phyloP scores from a whole-genome alignment of 306 rosid genomes.

The Malus sylvestris region DNA sequence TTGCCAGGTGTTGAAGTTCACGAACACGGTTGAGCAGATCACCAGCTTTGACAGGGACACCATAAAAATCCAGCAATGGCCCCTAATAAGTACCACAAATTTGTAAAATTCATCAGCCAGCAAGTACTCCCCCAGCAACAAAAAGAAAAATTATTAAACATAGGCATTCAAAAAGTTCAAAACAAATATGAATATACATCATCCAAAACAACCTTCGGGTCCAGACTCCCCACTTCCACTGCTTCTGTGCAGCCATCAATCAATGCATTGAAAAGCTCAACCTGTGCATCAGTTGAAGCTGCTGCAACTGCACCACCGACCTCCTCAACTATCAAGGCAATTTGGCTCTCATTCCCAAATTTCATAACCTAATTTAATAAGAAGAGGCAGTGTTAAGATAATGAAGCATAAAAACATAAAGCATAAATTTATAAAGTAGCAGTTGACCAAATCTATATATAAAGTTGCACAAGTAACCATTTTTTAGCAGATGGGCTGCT shows the following conservation, averaged over 20 bases:
- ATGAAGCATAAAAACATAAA: not conserved
- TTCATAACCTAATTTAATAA: conserved; percentile 66
- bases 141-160: not conserved
- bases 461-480: not conserved
- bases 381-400: not conserved
- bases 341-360: conserved; percentile 86
- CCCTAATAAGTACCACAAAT: conserved; percentile 52
- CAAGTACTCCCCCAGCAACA: not conserved
- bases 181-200: not conserved
- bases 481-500: not conserved
- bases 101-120: conserved; percentile 12
- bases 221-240: conserved; percentile 64
- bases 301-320: conserved; percentile 78
- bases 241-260: conserved; percentile 88
- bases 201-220: conserved; percentile 64
- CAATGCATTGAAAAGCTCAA: conserved; percentile 73
- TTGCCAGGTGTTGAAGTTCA: conserved; percentile 84
- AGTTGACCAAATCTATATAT: no score
- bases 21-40: conserved; percentile 84
- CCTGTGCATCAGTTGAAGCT: conserved; percentile 59
- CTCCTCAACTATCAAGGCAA: conserved; percentile 65
- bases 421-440: not conserved
- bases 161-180: not conserved
- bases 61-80: conserved; percentile 91
- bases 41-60: conserved; percentile 89